Conservation (phyloP, 2,329 filamentous ascomycete species). For the Pseudogymnoascus pannorum region DNA sequence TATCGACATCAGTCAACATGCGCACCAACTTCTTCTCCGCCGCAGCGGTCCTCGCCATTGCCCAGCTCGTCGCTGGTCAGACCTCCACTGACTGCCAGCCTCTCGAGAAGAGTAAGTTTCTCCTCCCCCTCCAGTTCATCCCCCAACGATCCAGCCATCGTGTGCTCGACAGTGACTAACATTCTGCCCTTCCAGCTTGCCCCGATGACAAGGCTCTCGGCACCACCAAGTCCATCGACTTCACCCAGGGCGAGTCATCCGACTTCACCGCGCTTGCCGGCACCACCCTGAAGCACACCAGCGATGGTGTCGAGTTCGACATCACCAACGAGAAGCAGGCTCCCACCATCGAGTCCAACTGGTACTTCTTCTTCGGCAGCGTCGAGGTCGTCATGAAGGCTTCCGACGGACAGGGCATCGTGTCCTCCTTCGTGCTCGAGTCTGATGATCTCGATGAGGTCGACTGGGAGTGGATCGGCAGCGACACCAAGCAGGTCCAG, state of each 20-base stretch:
- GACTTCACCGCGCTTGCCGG: slow-evolving; percentile 51
- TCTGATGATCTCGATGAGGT: slow-evolving; percentile 47
- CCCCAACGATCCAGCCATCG: too few relatives aligned
- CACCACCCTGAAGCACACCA: slow-evolving; percentile 32
- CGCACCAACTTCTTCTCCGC: slow-evolving; percentile 11
- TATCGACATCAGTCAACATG: slow-evolving; percentile 10
- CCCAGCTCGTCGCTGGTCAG: slow-evolving; percentile 32
- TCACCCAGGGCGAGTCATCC: slow-evolving; percentile 34
- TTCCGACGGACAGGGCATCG: slow-evolving; percentile 40
- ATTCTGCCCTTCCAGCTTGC: slow-evolving; percentile 26
- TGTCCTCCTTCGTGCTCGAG: slow-evolving; percentile 43
- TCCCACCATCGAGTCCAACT: slow-evolving; percentile 37
- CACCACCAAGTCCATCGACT: slow-evolving; percentile 34
- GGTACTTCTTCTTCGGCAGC: slow-evolving; percentile 48
- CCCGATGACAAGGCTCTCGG: slow-evolving; percentile 37
- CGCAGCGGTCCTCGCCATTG: slow-evolving; percentile 24
- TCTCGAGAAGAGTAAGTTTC: slow-evolving; percentile 31
- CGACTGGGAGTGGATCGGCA: slow-evolving; percentile 40
- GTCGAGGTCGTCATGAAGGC: slow-evolving; percentile 41
- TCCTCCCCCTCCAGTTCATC: too few relatives aligned
- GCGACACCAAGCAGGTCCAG: slow-evolving; percentile 31
- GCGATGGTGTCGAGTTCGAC: slow-evolving; percentile 42
- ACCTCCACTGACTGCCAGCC: slow-evolving; percentile 40
- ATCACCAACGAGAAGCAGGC: slow-evolving; percentile 41
- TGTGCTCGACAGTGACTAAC: slow-evolving; percentile 19